Conservation (phyloP, 2,329 filamentous ascomycete species). For the Neonectria faginata region DNA sequence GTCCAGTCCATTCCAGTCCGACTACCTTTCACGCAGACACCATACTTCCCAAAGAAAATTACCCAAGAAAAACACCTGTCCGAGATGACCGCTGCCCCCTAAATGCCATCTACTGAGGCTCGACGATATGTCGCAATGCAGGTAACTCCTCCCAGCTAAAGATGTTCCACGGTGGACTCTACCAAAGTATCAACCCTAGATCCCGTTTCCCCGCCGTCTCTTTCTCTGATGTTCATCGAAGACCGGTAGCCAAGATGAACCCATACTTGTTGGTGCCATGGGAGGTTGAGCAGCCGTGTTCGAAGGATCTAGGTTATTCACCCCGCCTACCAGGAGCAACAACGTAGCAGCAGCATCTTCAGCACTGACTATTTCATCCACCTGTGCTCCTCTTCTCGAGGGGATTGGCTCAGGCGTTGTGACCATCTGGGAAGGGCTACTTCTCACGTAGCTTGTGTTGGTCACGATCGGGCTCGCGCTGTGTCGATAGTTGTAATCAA, state of each 20-base stretch:
- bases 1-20: not conserved
- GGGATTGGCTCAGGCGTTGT: slow-evolving; percentile 38
- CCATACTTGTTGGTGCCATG: not conserved
- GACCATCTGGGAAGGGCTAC: slow-evolving; percentile 26
- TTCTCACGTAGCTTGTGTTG: slow-evolving; percentile 28
- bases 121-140: slow-evolving; percentile 8
- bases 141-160: not conserved
- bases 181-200: slow-evolving; percentile 15
- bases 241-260: not conserved
- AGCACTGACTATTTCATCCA: slow-evolving; percentile 2
- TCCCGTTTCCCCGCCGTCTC: slow-evolving; percentile 37
- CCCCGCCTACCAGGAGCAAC: slow-evolving; percentile 40
- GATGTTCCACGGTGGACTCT: not conserved
- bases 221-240: slow-evolving; percentile 39
- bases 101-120: not conserved
- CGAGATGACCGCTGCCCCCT: not conserved
- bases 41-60: slow-evolving; percentile 1
- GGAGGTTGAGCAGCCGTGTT: not conserved
- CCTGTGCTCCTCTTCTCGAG: slow-evolving; percentile 15
- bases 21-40: slow-evolving; percentile 7
- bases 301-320: slow-evolving; percentile 21
- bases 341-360: slow-evolving; percentile 37
- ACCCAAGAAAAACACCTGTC: slow-evolving; percentile 13
- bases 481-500: slow-evolving; percentile 33
- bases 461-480: slow-evolving; percentile 38